phyloP scores from a whole-genome alignment of 2,329 filamentous ascomycete species.

The Calonectria pauciramosa region DNA sequence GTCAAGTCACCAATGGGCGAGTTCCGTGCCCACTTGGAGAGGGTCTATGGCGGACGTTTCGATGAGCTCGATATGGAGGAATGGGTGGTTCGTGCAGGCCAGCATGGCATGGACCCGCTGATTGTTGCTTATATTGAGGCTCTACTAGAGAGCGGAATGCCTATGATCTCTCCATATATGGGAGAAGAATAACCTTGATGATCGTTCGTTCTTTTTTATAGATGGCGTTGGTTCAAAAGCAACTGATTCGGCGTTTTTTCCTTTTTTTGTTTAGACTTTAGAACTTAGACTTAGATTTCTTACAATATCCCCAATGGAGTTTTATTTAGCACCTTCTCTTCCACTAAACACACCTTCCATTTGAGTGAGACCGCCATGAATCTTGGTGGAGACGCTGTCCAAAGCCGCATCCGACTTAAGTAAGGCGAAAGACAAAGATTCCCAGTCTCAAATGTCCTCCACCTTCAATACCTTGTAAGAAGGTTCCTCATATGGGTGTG shows the following conservation, averaged over 20 bases:
- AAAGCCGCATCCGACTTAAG: background rate
- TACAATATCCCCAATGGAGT: background rate
- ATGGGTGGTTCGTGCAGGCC: background rate
- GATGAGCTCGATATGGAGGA: background rate
- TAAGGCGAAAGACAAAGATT: background rate
- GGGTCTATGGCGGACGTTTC: background rate
- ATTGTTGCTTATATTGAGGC: background rate
- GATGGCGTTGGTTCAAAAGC: background rate
- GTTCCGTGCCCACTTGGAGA: background rate
- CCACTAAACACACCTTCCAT: background rate
- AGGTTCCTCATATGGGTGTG: constrained; percentile 46
- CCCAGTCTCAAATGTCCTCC: constrained; percentile 39
- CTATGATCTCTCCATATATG: background rate
- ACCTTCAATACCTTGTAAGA: constrained; percentile 42
- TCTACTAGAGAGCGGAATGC: background rate
- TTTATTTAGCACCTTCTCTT: background rate
- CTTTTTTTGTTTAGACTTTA: background rate
- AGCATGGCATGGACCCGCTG: background rate
- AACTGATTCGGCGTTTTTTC: background rate
- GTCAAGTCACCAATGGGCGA: background rate
- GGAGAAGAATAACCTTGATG: background rate
- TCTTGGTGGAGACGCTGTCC: background rate
- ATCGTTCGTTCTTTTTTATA: background rate
- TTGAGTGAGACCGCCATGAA: background rate
- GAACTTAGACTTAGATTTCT: background rate